Conservation (phyloP, 495 filamentous ascomycete genomes). For the Lasiosphaeria miniovina region DNA sequence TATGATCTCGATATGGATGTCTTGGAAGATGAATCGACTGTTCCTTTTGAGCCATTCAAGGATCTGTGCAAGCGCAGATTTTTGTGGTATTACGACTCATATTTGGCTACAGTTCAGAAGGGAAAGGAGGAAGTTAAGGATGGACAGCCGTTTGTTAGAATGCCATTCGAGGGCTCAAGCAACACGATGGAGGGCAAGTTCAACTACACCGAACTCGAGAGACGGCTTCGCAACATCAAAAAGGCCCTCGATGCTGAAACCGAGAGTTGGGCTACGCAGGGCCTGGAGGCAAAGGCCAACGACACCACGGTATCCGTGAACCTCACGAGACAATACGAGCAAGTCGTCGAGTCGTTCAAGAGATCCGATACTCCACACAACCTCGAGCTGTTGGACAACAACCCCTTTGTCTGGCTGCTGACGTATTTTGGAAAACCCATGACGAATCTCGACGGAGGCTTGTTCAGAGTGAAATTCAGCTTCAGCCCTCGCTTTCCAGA, state of each 20-base stretch:
- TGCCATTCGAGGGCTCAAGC: slow-evolving; percentile 78
- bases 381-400: slow-evolving; percentile 67
- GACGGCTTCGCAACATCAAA: slow-evolving; percentile 63
- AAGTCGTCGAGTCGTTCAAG: slow-evolving; percentile 72
- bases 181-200: slow-evolving; percentile 90
- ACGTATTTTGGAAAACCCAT: slow-evolving; percentile 90
- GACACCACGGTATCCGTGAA: slow-evolving; percentile 76
- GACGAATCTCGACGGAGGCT: slow-evolving; percentile 89
- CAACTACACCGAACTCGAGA: slow-evolving; percentile 72
- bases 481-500: slow-evolving; percentile 88
- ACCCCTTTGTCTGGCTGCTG: slow-evolving; percentile 63
- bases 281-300: slow-evolving; percentile 57
- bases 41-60: slow-evolving; percentile 73
- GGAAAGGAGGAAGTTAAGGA: slow-evolving; percentile 58
- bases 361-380: slow-evolving; percentile 66
- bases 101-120: slow-evolving; percentile 65
- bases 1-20: slow-evolving; percentile 52
- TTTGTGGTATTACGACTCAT: slow-evolving; percentile 92
- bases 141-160: slow-evolving; percentile 61
- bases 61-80: slow-evolving; percentile 91
- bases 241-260: slow-evolving; percentile 69
- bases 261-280: slow-evolving; percentile 66
- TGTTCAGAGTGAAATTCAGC: slow-evolving; percentile 75
- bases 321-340: slow-evolving; percentile 78
- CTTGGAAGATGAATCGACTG: slow-evolving; percentile 48